Evolutionary conservation across 1,284 basidiomycete species (phyloP).

Genomic region (Ceratobasidium sp.): DNA sequence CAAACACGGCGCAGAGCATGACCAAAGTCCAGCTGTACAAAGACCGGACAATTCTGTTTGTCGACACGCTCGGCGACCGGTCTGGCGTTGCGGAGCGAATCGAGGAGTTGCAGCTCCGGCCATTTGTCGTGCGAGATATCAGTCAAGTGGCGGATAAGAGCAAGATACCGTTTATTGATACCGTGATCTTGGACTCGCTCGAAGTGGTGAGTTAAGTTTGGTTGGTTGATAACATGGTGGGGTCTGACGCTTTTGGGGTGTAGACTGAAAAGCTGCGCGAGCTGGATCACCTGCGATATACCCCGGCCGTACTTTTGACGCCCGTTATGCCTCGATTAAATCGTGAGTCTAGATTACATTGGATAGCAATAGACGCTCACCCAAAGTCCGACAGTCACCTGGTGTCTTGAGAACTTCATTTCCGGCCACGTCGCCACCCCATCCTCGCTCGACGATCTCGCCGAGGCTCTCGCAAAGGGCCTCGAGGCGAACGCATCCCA

Average conservation of each 20-base stretch:
- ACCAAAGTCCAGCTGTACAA: conserved; percentile 83
- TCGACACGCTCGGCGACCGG: conserved; percentile 86
- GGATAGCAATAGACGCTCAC: conserved; percentile 54
- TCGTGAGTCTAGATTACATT: conserved; percentile 65
- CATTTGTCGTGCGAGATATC: conserved; percentile 83
- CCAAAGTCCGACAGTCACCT: conserved; percentile 76
- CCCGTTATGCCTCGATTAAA: conserved; percentile 80
- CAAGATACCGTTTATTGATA: conserved; percentile 90
- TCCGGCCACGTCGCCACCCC: conserved; percentile 93
- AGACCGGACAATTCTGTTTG: conserved; percentile 86
- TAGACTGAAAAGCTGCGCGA: conserved; percentile 91
- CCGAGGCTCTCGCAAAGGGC: conserved; percentile 92
- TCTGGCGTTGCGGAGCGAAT: conserved; percentile 85
- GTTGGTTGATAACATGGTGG: not conserved
- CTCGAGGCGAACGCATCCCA: conserved; percentile 93
- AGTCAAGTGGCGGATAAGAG: conserved; percentile 84
- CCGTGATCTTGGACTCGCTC: conserved; percentile 93
- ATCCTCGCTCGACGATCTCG: conserved; percentile 88
- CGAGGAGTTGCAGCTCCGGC: conserved; percentile 83
- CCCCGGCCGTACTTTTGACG: conserved; percentile 95
- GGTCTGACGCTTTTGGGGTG: conserved; percentile 27
- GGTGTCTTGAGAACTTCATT: conserved; percentile 92
- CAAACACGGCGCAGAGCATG: conserved; percentile 57
- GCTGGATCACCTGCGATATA: conserved; percentile 94
- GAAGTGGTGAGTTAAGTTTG: conserved; percentile 72